These are phyloP conservation scores for Epichloe gansuensis DNA, from an alignment of 2,329 filamentous ascomycete genomes.

Conservation along the genomic window DNA sequence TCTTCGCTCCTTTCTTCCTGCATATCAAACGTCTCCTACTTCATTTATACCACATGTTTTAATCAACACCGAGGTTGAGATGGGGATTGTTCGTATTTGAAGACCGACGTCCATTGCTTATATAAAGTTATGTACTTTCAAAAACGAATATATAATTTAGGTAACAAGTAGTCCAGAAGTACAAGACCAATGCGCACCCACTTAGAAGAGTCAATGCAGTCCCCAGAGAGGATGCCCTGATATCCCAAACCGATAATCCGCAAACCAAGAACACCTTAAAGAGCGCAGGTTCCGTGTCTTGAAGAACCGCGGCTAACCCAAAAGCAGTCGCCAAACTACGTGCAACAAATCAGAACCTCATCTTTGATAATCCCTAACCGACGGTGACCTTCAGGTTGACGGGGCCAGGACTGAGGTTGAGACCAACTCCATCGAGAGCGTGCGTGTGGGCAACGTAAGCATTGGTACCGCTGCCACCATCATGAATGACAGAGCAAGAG, in stretches of 20 bases:
- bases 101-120: not conserved
- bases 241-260: not conserved
- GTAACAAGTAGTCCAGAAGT: conserved; percentile 4
- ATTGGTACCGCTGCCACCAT: conserved; percentile 23
- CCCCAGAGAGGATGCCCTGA: not conserved
- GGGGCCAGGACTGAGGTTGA: conserved; percentile 23
- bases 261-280: not conserved
- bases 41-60: no score
- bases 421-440: conserved; percentile 26
- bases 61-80: not conserved
- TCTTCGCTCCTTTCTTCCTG: not conserved
- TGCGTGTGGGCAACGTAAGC: conserved; percentile 27
- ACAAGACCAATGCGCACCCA: conserved; percentile 1
- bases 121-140: conserved; percentile 6
- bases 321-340: not conserved
- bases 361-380: conserved; percentile 12
- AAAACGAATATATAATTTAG: conserved; percentile 7
- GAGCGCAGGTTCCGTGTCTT: not conserved
- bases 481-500: conserved; percentile 30
- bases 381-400: conserved; percentile 20
- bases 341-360: not conserved
- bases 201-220: conserved; percentile 1
- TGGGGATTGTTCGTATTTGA: not conserved
- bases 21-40: no score
- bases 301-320: not conserved